A percentile compares a stretch with the other conserved stretches of the same genome.
phyloP scores from a whole-genome alignment of 1,284 basidiomycete genomes.

The Cryptococcus hybrid region DNA sequence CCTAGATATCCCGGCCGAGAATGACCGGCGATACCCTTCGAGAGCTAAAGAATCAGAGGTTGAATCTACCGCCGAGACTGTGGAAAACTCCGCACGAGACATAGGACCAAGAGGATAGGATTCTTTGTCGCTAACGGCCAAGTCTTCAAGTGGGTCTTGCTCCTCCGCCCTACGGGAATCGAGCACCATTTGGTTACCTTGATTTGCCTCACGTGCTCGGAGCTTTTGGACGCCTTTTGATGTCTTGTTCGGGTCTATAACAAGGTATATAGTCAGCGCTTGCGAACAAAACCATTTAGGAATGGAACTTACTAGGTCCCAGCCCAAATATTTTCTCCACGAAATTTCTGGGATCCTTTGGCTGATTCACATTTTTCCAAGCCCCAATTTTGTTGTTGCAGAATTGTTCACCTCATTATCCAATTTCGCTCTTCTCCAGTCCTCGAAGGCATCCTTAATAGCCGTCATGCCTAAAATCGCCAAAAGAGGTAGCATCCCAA shows the following conservation, averaged over 20 bases:
- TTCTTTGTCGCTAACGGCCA: constrained; percentile 13
- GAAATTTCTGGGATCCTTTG: constrained; percentile 70
- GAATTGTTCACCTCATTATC: constrained; percentile 67
- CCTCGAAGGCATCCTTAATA: constrained; percentile 92
- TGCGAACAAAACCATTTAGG: neutral
- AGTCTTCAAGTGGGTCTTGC: constrained; percentile 22
- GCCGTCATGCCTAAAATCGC: constrained; percentile 87
- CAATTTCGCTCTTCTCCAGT: constrained; percentile 78
- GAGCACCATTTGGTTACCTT: constrained; percentile 63
- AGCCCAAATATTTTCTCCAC: constrained; percentile 66
- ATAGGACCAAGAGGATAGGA: constrained; percentile 33
- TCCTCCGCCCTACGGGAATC: constrained; percentile 53
- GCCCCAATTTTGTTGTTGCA: constrained; percentile 57
- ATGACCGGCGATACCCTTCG: neutral
- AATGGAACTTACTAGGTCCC: constrained; percentile 29
- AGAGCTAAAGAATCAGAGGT: neutral
- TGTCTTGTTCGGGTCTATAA: neutral
- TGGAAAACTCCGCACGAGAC: constrained; percentile 24
- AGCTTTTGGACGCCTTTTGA: constrained; percentile 74
- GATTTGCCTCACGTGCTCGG: constrained; percentile 70
- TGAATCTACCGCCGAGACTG: constrained; percentile 6
- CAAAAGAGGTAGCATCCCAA: constrained; percentile 81
- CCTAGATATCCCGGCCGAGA: constrained; percentile 13
- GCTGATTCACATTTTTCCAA: constrained; percentile 89
- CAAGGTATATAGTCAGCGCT: constrained; percentile 4